A percentile compares a stretch with the other conserved stretches of the same genome.
Evolutionary conservation across 2,329 filamentous ascomycete genomes (phyloP).

Genomic region (Phialemoniopsis sp.): DNA sequence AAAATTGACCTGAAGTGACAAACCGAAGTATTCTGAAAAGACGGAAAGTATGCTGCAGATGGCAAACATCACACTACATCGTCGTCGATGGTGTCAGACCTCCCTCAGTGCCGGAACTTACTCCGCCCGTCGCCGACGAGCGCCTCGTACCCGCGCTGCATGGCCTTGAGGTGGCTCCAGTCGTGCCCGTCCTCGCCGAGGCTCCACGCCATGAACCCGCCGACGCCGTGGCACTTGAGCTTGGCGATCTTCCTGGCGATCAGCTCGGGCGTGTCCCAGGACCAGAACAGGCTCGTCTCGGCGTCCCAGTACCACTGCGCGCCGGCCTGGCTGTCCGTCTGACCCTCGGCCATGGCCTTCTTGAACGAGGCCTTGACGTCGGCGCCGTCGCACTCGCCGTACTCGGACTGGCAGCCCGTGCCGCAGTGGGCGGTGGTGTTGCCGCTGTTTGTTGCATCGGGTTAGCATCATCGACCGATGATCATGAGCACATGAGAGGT

Average conservation of each 20-base stretch:
- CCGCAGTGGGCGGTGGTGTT: conserved; percentile 10
- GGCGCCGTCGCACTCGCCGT: conserved; percentile 11
- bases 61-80: too few species aligned
- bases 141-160: conserved; percentile 25
- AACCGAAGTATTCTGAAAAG: too few species aligned
- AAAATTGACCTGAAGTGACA: too few species aligned
- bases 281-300: conserved; percentile 43
- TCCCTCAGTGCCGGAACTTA: not conserved
- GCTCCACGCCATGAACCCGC: conserved; percentile 51
- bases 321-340: conserved; percentile 40
- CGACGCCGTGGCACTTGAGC: conserved; percentile 27
- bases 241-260: conserved; percentile 42
- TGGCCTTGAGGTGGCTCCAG: conserved; percentile 36
- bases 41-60: too few species aligned
- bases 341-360: conserved; percentile 31
- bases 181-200: conserved; percentile 42
- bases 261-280: conserved; percentile 47
- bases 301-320: conserved; percentile 53
- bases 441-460: conserved; percentile 7
- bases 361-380: conserved; percentile 28
- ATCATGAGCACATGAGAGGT: not conserved
- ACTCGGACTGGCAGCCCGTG: conserved; percentile 14
- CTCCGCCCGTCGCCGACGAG: not conserved
- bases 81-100: too few species aligned
- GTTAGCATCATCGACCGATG: not conserved